Conservation (phyloP, 768 basidiomycete species). For the Mycena haematopus region DNA sequence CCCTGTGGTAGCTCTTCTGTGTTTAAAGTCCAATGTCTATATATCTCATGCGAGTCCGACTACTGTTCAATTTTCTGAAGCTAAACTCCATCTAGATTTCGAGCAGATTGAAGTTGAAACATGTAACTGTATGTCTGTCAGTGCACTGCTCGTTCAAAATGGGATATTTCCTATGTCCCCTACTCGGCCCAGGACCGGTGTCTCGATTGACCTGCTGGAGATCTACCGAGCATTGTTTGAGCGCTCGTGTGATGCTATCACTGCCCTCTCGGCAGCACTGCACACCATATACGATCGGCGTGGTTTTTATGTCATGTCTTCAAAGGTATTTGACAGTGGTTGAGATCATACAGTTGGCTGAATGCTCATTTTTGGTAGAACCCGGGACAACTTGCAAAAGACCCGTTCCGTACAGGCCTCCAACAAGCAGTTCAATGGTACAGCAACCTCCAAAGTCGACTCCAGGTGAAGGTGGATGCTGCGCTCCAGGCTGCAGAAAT, state of each 20-base stretch:
- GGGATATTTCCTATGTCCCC: conserved; percentile 32
- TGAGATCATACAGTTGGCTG: neutral
- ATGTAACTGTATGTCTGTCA: conserved; percentile 12
- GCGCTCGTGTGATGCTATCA: conserved; percentile 43
- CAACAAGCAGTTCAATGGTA: conserved; percentile 38
- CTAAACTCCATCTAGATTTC: neutral
- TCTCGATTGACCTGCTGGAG: conserved; percentile 29
- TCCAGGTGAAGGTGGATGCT: conserved; percentile 28
- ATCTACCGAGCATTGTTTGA: conserved; percentile 40
- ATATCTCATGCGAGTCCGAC: neutral
- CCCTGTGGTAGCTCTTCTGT: neutral
- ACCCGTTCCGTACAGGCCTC: conserved; percentile 41
- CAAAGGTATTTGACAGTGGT: no score
- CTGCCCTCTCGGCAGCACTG: conserved; percentile 32
- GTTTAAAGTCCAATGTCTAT: neutral
- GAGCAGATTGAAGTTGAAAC: neutral
- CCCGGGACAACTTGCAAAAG: conserved; percentile 1
- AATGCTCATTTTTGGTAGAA: neutral
- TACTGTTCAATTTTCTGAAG: neutral
- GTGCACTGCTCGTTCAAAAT: conserved; percentile 17
- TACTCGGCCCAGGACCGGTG: conserved; percentile 15
- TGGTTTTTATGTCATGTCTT: conserved; percentile 32
- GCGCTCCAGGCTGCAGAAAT: conserved; percentile 11
- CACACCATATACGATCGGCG: conserved; percentile 38
- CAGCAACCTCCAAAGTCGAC: conserved; percentile 26